Evolutionary conservation across 164 flowering plant genomes (phyloP), one percentile per base, ranked within the genome.

Genomic region (Vitis rotundifolia): DNA sequence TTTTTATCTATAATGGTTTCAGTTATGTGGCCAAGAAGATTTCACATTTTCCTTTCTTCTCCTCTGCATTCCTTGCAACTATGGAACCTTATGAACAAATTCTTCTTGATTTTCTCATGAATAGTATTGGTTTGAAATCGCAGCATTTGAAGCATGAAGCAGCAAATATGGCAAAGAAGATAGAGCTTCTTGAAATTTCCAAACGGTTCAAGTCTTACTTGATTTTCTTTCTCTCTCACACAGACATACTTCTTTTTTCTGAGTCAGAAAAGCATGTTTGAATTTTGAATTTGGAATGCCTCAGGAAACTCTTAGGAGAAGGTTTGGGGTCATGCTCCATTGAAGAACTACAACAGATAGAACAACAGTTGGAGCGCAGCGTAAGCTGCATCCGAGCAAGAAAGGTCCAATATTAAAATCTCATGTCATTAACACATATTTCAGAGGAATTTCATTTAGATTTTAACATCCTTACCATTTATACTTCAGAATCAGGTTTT

Each of bases 241-340:
- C 44, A 53, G 18, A 14, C 56, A 12, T 13, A 53, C 1, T 11
- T n/a, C 7, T 15, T 13, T 5, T 13, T 53, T 13, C n/a, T 53
- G 14, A 14, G n/a, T 53, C 11, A 53, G 6, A 53, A 53, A 37
- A 13, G 48, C 16, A 4, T 9, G 13, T 29, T 12, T 61, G 14
- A 61, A 12, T 9, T 11, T 64, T 5, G 44, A 68, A 52, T 61
- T 9, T 14, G n/a, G 28, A 22, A 62, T 60, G 12, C 49, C 66
- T 59, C 78, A 93, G 98, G 78, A 90, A 82, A 79, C 87, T 93
- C 7, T 65, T 90, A 77, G 98, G 98, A 63, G 94, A 93, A 80
- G 82, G 82, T 37, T 49, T 93, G 57, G 87, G 71, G 49, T 66
- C 86, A 11, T 86, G 92, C 78, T 72, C 90, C 15, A 48, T 82